Evolutionary conservation across 2,329 filamentous ascomycete genomes (phyloP).

Genomic region (Colletotrichum eleusines): DNA sequence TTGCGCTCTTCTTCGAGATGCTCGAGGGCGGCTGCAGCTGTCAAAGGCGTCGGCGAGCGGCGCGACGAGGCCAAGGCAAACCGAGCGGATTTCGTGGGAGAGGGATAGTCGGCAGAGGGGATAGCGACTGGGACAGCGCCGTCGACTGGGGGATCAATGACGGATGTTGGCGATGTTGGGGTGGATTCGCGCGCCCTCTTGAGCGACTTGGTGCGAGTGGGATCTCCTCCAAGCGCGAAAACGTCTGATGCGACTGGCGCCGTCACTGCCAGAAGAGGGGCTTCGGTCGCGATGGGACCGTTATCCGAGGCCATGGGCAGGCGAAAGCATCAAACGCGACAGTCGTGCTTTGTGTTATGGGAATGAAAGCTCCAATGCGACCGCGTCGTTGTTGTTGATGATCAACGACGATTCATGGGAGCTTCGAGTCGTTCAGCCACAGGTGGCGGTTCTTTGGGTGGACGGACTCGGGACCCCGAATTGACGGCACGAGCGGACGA

Average conservation of each 20-base stretch:
- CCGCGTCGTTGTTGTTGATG: slow-evolving; percentile 34
- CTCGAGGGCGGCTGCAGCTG: slow-evolving; percentile 58
- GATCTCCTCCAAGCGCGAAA: slow-evolving; percentile 52
- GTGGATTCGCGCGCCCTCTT: slow-evolving; percentile 59
- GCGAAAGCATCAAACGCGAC: slow-evolving; percentile 32
- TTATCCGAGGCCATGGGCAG: slow-evolving; percentile 66
- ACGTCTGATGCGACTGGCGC: slow-evolving; percentile 55
- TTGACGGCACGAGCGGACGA: slow-evolving; percentile 40
- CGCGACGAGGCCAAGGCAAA: slow-evolving; percentile 57
- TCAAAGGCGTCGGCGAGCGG: slow-evolving; percentile 61
- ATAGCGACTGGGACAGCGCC: slow-evolving; percentile 22
- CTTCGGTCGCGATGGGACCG: slow-evolving; percentile 65
- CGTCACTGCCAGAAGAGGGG: slow-evolving; percentile 55
- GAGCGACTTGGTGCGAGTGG: slow-evolving; percentile 54
- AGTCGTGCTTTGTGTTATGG: slow-evolving; percentile 8
- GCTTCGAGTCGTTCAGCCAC: slow-evolving; percentile 41
- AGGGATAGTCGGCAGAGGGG: slow-evolving; percentile 47
- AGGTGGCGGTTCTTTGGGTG: slow-evolving; percentile 38
- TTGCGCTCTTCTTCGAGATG: slow-evolving; percentile 67
- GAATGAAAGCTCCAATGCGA: slow-evolving; percentile 25
- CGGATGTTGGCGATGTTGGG: slow-evolving; percentile 53
- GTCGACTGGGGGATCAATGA: slow-evolving; percentile 43
- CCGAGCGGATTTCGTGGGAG: slow-evolving; percentile 67
- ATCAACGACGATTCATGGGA: slow-evolving; percentile 38
- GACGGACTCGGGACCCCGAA: slow-evolving; percentile 38